Evolutionary conservation across 2,329 filamentous ascomycete species (phyloP).

Genomic region (Corynespora cassiicola): DNA sequence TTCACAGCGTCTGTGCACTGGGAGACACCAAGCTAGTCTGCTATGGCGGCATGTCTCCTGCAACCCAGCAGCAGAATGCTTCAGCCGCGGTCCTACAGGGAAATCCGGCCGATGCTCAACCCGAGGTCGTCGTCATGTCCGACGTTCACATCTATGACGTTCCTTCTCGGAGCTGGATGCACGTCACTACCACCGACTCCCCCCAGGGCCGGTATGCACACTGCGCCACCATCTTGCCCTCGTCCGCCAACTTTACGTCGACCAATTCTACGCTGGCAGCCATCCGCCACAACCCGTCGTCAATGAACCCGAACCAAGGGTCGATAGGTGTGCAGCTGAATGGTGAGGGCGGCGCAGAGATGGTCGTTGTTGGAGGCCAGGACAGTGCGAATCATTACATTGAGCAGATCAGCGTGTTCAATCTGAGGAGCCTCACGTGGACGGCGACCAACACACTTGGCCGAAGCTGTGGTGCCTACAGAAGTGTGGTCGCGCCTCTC

Average conservation of each 20-base stretch:
- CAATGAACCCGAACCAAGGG: slow-evolving; percentile 84
- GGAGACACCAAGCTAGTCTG: slow-evolving; percentile 97
- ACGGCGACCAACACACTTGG: slow-evolving; percentile 86
- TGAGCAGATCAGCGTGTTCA: slow-evolving; percentile 98
- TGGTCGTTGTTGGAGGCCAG: slow-evolving; percentile 96
- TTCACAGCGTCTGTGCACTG: slow-evolving; percentile 92
- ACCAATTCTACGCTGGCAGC: slow-evolving; percentile 83
- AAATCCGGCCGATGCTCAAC: slow-evolving; percentile 66
- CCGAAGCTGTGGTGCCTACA: slow-evolving; percentile 93
- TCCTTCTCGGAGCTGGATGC: slow-evolving; percentile 81
- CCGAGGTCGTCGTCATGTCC: slow-evolving; percentile 95
- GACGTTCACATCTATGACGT: slow-evolving; percentile 97
- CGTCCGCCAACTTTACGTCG: slow-evolving; percentile 85
- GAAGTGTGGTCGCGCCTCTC: slow-evolving; percentile 90
- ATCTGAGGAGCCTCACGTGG: slow-evolving; percentile 93
- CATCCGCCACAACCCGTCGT: slow-evolving; percentile 86
- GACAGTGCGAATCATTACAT: slow-evolving; percentile 99
- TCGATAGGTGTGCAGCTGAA: slow-evolving; percentile 88
- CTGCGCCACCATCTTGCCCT: slow-evolving; percentile 90
- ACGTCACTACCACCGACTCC: slow-evolving; percentile 77
- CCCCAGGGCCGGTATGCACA: slow-evolving; percentile 96
- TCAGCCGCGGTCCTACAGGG: slow-evolving; percentile 44
- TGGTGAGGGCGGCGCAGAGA: slow-evolving; percentile 89
- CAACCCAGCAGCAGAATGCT: slow-evolving; percentile 53
- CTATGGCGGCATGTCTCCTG: slow-evolving; percentile 97